Evolutionary conservation across 2,329 filamentous ascomycete genomes (phyloP), one percentile per base, ranked within the genome.

Genomic region (Aspergillus tamarii): DNA sequence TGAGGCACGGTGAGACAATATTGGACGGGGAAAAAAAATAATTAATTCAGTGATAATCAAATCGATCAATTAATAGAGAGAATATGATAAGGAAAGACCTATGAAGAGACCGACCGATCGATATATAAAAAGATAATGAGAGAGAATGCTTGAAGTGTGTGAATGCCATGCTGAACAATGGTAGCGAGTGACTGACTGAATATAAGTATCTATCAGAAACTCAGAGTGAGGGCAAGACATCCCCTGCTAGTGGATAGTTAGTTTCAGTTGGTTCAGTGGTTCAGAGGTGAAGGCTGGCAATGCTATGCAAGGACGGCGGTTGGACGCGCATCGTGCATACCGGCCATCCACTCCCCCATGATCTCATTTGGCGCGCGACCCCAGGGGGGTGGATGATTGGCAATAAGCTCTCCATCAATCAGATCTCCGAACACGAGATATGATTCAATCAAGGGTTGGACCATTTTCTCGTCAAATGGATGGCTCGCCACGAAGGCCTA

Each of bases 51-150:
- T 48, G 45, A 14, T 12, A 48, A 48, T 26, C 11, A 48, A 28
- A 14, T 16, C 8, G 21, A 26, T 48, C 30, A n/a, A 52, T 34
- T 52, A 52, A 32, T n/a, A 52, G 26, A 50, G 11, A 28, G 16
- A 32, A 11, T 19, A 30, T 7, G 46, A 52, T 32, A 57, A 63
- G 55, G 57, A 66, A 59, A 64, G 68, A 55, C 28, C 32, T 39
- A 34, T 48, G 55, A 59, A 64, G 61, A 55, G 61, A 64, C 60
- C 62, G 62, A 64, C 45, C 48, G 60, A 52, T 60, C 39, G 52
- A 34, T 57, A 65, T 57, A 63, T 66, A 65, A 57, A 61, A 59
- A 65, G 41, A 65, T 60, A 69, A 54, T 59, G 66, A 64, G 61
- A 69, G 60, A 46, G 60, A 60, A 64, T 62, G 56, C 61, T 57